phyloP scores from a whole-genome alignment of 148 eudicot species.

The Nyssa sinensis region DNA sequence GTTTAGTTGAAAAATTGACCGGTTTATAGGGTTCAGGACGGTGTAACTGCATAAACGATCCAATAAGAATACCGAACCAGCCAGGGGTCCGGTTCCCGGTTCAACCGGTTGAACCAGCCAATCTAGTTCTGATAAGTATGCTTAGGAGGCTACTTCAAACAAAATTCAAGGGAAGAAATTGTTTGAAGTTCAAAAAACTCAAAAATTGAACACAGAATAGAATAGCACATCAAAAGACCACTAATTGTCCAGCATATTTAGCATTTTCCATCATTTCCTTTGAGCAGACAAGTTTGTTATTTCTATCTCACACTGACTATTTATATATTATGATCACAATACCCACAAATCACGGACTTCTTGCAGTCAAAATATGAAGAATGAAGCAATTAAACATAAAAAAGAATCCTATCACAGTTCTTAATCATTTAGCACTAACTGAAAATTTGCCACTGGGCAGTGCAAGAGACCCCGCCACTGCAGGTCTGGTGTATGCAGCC shows the following conservation, averaged over 20 bases:
- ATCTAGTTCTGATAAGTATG: too few species aligned
- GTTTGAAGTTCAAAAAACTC: not conserved
- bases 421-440: not conserved
- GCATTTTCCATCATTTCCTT: constrained; percentile 5
- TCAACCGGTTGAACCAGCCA: too few species aligned
- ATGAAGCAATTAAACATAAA: not conserved
- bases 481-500: too few species aligned
- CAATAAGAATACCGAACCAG: too few species aligned
- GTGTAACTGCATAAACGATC: too few species aligned
- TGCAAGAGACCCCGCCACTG: too few species aligned
- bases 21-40: too few species aligned
- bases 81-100: too few species aligned
- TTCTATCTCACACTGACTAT: not conserved
- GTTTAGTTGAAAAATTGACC: too few species aligned
- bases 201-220: not conserved
- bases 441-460: not conserved
- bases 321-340: not conserved
- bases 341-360: not conserved
- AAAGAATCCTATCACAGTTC: not conserved
- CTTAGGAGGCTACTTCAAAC: not conserved
- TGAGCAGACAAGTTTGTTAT: not conserved
- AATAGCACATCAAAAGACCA: not conserved
- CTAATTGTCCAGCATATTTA: not conserved
- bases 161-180: not conserved
- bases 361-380: not conserved